A percentile compares a stretch with the other conserved stretches of the same genome.
These are phyloP conservation scores for Taphrina pruni DNA, from an alignment of 1,139 yeast genomes.

Conservation along the genomic window DNA sequence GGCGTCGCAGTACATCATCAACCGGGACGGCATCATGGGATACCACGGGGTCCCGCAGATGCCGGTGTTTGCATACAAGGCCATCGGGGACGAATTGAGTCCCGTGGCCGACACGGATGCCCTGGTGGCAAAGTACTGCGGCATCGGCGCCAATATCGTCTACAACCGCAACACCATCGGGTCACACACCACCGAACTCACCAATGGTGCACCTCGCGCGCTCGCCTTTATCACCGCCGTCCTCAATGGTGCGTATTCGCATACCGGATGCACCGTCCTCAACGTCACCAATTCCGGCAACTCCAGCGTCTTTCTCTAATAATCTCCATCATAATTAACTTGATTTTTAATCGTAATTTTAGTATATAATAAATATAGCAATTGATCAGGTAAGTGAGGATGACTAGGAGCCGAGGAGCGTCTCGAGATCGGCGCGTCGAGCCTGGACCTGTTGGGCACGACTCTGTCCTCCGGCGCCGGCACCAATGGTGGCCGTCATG, in stretches of 20 bases:
- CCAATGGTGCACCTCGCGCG: constrained; percentile 17
- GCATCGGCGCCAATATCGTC: constrained; percentile 47
- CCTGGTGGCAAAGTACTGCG: constrained; percentile 48
- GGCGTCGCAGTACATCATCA: constrained; percentile 39
- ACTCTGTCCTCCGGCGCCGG: constrained; percentile 16
- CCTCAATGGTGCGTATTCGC: constrained; percentile 18
- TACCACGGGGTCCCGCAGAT: constrained; percentile 46
- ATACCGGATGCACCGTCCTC: constrained; percentile 31
- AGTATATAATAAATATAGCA: too few species aligned
- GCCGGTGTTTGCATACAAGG: constrained; percentile 50
- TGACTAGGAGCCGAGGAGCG: constrained; percentile 20
- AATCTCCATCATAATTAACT: too few species aligned
- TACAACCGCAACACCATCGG: constrained; percentile 46
- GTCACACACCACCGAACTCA: constrained; percentile 19
- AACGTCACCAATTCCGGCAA: constrained; percentile 32
- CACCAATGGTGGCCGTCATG: constrained; percentile 33
- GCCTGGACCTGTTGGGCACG: constrained; percentile 24
- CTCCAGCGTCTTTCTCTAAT: constrained; percentile 9
- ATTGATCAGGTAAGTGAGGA: too few species aligned
- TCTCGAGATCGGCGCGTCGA: constrained; percentile 26
- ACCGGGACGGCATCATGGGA: constrained; percentile 46
- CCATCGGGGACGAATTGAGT: constrained; percentile 49
- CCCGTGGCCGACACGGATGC: constrained; percentile 47
- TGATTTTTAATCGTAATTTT: not conserved
- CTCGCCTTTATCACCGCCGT: constrained; percentile 14